Evolutionary conservation across 208 protist species (phyloP).

Genomic region (Leishmania major): DNA sequence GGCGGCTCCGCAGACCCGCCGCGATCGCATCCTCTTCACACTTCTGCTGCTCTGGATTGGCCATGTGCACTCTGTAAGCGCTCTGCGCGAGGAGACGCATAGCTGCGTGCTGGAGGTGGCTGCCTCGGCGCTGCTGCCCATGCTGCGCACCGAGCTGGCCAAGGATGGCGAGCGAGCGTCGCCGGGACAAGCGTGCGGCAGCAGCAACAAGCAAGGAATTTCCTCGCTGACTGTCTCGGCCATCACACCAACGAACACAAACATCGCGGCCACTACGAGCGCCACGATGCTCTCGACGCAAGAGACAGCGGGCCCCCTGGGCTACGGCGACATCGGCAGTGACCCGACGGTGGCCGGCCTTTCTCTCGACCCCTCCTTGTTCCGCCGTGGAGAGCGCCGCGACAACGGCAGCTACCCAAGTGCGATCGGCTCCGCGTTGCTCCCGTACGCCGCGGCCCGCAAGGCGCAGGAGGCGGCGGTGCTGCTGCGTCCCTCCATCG

Average conservation of each 20-base stretch:
- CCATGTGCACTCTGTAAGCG: conserved; percentile 42
- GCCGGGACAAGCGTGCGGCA: neutral
- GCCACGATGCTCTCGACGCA: conserved; percentile 19
- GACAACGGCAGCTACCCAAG: neutral
- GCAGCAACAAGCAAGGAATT: neutral
- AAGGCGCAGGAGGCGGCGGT: conserved; percentile 38
- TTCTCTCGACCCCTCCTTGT: neutral
- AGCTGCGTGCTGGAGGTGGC: conserved; percentile 39
- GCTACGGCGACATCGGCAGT: neutral
- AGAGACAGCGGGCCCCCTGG: neutral
- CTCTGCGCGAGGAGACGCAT: conserved; percentile 33
- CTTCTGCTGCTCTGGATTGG: conserved; percentile 70
- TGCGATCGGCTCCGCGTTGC: conserved; percentile 14
- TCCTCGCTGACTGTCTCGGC: conserved; percentile 27
- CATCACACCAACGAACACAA: conserved; percentile 19
- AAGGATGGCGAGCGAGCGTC: conserved; percentile 7
- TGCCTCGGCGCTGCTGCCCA: conserved; percentile 40
- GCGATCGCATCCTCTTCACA: conserved; percentile 74
- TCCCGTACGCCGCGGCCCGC: conserved; percentile 34
- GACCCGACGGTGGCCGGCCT: neutral
- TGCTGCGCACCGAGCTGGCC: conserved; percentile 38
- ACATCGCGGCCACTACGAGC: conserved; percentile 3
- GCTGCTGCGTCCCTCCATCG: conserved; percentile 56
- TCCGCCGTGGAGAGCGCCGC: neutral
- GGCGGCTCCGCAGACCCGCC: conserved; percentile 50